phyloP scores from a whole-genome alignment of 345 rosid genomes.

The Populus ilicifolia region DNA sequence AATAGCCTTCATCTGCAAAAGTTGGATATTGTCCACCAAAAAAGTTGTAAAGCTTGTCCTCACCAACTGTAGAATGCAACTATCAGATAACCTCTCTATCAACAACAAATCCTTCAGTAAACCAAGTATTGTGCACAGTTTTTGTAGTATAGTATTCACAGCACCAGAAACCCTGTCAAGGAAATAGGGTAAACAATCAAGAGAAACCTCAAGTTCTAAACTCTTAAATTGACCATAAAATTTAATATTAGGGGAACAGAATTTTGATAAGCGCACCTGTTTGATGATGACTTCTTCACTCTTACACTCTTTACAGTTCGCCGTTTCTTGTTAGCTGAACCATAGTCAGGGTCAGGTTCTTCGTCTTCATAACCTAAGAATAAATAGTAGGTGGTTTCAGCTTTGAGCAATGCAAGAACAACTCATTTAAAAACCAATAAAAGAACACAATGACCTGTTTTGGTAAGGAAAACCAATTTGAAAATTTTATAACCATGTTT shows the following conservation, averaged over 20 bases:
- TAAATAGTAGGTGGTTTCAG: neutral
- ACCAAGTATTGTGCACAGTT: conserved; percentile 87
- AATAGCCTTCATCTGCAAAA: conserved; percentile 93
- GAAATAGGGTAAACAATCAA: conserved; percentile 24
- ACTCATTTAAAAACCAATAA: neutral
- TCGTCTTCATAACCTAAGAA: conserved; percentile 77
- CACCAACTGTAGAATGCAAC: conserved; percentile 88
- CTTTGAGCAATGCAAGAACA: neutral
- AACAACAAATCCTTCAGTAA: conserved; percentile 82
- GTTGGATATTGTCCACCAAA: conserved; percentile 93
- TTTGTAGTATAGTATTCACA: conserved; percentile 71
- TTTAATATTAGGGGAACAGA: conserved; percentile 12
- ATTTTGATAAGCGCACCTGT: conserved; percentile 57
- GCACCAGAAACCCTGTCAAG: conserved; percentile 82
- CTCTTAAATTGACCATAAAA: conserved; percentile 2
- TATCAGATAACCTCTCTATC: conserved; percentile 90
- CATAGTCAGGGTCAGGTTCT: conserved; percentile 65
- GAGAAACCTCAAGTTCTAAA: conserved; percentile 8
- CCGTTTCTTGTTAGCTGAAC: conserved; percentile 76
- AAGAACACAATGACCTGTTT: too few relatives aligned
- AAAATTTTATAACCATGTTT: too few relatives aligned
- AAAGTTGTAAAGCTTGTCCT: conserved; percentile 83
- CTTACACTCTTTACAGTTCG: conserved; percentile 60
- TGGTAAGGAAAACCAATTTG: too few relatives aligned
- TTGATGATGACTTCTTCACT: conserved; percentile 66